These are phyloP conservation scores for Leishmania mexicana DNA, from an alignment of 208 protist species.

Conservation along the genomic window DNA sequence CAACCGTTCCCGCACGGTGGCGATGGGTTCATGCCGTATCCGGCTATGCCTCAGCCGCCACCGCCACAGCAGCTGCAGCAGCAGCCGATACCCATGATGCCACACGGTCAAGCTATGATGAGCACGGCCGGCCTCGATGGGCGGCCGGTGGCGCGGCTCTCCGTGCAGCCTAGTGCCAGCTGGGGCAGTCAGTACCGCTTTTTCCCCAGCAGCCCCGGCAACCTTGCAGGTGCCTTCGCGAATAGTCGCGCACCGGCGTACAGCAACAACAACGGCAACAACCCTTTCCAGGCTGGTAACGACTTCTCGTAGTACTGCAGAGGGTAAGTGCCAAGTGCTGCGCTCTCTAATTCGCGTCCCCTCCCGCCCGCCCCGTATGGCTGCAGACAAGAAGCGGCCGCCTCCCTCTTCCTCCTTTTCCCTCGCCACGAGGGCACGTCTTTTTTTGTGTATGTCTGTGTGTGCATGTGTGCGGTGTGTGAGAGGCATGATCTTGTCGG, in stretches of 20 bases:
- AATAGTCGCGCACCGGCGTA: not conserved
- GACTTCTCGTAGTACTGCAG: not conserved
- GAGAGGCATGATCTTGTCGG: no score
- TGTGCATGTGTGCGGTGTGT: no score
- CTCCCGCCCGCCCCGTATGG: no score
- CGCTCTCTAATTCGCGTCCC: not conserved
- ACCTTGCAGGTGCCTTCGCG: not conserved
- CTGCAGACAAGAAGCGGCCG: not conserved
- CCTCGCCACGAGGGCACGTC: no score
- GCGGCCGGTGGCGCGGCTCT: not conserved
- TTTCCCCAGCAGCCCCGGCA: not conserved
- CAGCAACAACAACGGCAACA: conserved; percentile 6
- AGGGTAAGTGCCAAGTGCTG: not conserved
- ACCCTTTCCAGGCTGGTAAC: not conserved
- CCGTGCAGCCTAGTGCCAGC: not conserved
- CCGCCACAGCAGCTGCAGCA: conserved; percentile 9
- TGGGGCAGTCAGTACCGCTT: conserved; percentile 4
- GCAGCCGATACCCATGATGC: not conserved
- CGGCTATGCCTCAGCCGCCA: not conserved
- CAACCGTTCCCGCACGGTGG: conserved; percentile 10
- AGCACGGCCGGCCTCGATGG: not conserved
- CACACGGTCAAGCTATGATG: not conserved
- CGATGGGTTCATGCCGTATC: not conserved
- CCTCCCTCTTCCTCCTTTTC: not conserved
- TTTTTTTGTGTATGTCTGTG: no score